These are phyloP conservation scores for Trichoderma citrinoviride DNA, from an alignment of 2,329 filamentous ascomycete genomes.

Conservation along the genomic window DNA sequence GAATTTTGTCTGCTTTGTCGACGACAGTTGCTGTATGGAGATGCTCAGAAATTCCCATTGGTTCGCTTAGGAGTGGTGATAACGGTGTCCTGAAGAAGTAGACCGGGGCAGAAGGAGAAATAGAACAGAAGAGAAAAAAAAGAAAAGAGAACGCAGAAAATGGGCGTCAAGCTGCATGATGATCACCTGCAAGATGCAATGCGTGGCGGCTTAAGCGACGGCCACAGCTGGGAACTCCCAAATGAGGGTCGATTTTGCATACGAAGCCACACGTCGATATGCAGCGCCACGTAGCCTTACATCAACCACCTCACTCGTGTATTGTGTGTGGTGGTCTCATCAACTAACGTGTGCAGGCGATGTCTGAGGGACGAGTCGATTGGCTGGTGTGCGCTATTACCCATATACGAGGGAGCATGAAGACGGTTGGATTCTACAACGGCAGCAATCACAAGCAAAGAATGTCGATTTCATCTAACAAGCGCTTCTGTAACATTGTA, in stretches of 20 bases:
- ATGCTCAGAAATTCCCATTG: background rate
- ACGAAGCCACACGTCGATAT: conserved; percentile 16
- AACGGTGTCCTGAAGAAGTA: background rate
- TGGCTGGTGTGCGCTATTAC: background rate
- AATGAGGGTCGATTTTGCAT: background rate
- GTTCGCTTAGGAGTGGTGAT: background rate
- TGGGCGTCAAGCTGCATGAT: background rate
- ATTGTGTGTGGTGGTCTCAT: background rate
- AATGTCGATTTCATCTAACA: background rate
- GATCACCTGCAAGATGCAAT: conserved; percentile 14
- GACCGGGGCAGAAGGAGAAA: background rate
- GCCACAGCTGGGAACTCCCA: background rate
- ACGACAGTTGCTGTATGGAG: background rate
- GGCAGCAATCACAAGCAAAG: background rate
- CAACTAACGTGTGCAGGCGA: background rate
- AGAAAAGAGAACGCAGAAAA: background rate
- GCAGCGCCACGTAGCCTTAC: conserved; percentile 17
- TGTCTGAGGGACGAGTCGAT: conserved; percentile 11
- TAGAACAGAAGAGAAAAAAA: background rate
- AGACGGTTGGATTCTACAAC: background rate
- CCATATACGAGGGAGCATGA: background rate
- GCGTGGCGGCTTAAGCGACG: background rate
- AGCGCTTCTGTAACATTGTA: no score
- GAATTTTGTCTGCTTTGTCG: background rate
- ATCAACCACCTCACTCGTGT: background rate